Percentiles rank a stretch among this genome's conserved stretches.
Evolutionary conservation across 257 asterid species (phyloP).

Genomic region (Ocimum tenuiflorum): DNA sequence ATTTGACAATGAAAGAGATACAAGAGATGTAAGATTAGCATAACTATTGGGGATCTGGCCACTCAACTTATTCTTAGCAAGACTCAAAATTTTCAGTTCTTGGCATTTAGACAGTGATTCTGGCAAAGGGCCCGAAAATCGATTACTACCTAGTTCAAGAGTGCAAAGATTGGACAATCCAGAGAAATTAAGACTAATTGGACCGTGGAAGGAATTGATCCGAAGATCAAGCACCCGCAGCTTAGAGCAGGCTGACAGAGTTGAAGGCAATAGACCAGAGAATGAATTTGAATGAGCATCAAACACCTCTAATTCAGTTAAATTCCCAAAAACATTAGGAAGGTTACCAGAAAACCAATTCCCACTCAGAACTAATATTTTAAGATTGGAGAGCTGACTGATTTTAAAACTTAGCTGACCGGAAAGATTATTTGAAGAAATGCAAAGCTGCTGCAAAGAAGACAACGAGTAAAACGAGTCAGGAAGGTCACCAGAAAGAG

Average conservation of each 20-base stretch:
- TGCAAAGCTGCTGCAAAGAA: constrained; percentile 59
- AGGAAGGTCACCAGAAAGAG: constrained; percentile 58
- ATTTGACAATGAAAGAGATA: constrained; percentile 62
- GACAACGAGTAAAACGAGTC: constrained; percentile 47
- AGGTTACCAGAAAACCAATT: constrained; percentile 58
- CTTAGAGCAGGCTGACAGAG: constrained; percentile 50
- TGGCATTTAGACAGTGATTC: constrained; percentile 53
- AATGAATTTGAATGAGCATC: constrained; percentile 66
- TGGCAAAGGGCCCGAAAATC: constrained; percentile 56
- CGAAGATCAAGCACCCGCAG: constrained; percentile 68
- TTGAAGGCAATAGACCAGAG: constrained; percentile 59
- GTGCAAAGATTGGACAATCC: constrained; percentile 41
- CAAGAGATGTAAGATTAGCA: constrained; percentile 59
- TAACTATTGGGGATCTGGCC: constrained; percentile 62
- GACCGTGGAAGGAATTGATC: constrained; percentile 65
- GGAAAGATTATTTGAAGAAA: constrained; percentile 55
- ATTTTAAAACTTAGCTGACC: constrained; percentile 58
- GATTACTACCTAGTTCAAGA: constrained; percentile 74
- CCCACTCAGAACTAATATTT: constrained; percentile 36
- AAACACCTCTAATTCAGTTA: constrained; percentile 52
- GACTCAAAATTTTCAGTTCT: constrained; percentile 48
- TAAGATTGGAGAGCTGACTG: constrained; percentile 67
- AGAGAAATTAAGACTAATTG: constrained; percentile 57
- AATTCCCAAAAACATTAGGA: constrained; percentile 73
- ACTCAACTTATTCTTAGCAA: constrained; percentile 52